Evolutionary conservation across 2,329 filamentous ascomycete genomes (phyloP).

Genomic region (Celoporthe dispersa): DNA sequence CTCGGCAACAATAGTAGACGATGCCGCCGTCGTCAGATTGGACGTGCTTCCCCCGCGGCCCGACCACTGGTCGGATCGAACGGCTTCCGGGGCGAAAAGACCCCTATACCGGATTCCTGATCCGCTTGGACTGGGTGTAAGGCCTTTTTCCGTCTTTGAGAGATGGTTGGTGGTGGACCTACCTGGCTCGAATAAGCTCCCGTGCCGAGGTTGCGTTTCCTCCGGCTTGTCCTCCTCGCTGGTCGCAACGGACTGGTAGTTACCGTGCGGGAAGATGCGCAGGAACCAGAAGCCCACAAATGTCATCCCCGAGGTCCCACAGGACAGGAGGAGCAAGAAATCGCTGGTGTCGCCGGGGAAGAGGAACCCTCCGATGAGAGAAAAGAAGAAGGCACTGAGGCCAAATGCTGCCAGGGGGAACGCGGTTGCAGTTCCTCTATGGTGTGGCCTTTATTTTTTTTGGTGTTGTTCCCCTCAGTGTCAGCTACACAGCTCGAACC

Average conservation of each 20-base stretch:
- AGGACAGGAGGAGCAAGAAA: conserved; percentile 79
- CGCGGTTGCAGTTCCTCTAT: conserved; percentile 90
- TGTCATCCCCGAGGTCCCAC: conserved; percentile 77
- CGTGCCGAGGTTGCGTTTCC: conserved; percentile 46
- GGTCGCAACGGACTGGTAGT: conserved; percentile 61
- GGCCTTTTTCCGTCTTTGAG: conserved; percentile 39
- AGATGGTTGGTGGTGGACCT: conserved; percentile 43
- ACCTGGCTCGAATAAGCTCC: conserved; percentile 48
- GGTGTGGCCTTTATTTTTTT: conserved; percentile 59
- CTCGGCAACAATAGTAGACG: conserved; percentile 30
- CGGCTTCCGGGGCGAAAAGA: conserved; percentile 12
- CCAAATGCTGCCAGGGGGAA: conserved; percentile 94
- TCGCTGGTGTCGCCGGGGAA: conserved; percentile 83
- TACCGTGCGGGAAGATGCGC: conserved; percentile 66
- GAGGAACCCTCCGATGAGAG: conserved; percentile 73
- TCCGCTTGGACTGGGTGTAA: conserved; percentile 33
- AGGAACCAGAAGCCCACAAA: conserved; percentile 85
- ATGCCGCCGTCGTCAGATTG: conserved; percentile 32
- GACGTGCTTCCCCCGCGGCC: conserved; percentile 23
- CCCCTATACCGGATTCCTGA: conserved; percentile 24
- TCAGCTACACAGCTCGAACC: not conserved
- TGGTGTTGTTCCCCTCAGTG: not conserved
- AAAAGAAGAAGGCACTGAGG: conserved; percentile 95
- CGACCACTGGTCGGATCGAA: conserved; percentile 29
- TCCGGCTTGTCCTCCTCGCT: conserved; percentile 39